phyloP scores from a whole-genome alignment of 2,329 filamentous ascomycete species.

The Colletotrichum paranaense region DNA sequence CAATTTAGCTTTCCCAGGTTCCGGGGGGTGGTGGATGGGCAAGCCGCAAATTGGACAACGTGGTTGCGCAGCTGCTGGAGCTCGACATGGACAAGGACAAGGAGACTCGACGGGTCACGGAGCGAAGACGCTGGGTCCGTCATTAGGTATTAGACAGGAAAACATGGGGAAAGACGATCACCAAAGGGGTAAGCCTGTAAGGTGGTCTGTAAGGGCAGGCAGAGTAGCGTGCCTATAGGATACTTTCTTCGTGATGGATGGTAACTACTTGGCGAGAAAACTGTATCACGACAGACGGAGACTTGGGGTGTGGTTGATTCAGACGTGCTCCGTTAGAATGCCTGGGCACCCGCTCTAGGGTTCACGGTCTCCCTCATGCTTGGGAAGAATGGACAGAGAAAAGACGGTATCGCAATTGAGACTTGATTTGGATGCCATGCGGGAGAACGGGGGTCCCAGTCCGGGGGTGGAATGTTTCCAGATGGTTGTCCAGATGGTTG shows the following conservation, averaged over 20 bases:
- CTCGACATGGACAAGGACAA: constrained; percentile 8
- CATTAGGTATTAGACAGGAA: constrained; percentile 9
- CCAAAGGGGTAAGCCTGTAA: neutral
- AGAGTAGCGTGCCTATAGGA: neutral
- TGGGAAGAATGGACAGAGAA: neutral
- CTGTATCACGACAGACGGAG: neutral
- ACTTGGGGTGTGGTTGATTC: too few relatives aligned
- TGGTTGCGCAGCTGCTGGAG: constrained; percentile 13
- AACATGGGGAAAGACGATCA: constrained; percentile 21
- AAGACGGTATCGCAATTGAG: constrained; percentile 12
- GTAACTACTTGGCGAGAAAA: neutral
- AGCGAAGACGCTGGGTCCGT: constrained; percentile 1
- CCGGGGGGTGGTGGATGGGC: constrained; percentile 10
- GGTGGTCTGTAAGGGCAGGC: too few relatives aligned
- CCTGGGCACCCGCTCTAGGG: neutral
- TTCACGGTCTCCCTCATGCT: neutral
- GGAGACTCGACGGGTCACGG: neutral
- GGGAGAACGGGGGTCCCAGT: constrained; percentile 6
- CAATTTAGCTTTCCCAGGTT: constrained; percentile 31
- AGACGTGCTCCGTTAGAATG: too few relatives aligned
- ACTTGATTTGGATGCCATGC: constrained; percentile 16
- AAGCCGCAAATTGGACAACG: constrained; percentile 21
- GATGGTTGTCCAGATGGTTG: neutral
- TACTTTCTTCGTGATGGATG: neutral
- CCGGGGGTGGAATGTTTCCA: constrained; percentile 15